phyloP scores from a whole-genome alignment of 352 stramenopile genomes.

The Peronospora tabacina region DNA sequence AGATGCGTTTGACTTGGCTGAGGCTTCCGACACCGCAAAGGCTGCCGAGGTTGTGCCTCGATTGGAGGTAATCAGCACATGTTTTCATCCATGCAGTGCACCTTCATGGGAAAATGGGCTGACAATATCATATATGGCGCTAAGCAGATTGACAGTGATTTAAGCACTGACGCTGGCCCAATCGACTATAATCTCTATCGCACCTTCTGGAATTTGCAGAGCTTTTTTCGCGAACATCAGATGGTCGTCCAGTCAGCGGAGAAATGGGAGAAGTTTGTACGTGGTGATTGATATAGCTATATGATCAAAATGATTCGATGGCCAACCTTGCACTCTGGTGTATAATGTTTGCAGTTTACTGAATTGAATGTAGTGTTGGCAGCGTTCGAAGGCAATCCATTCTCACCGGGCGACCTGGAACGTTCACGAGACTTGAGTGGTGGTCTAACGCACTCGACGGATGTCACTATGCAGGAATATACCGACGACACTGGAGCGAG shows the following conservation, averaged over 20 bases:
- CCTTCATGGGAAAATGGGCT: neutral
- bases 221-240: conserved; percentile 74
- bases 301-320: neutral
- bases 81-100: neutral
- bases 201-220: conserved; percentile 88
- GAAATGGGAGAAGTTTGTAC: conserved; percentile 81
- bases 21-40: conserved; percentile 41
- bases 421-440: conserved; percentile 45
- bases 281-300: conserved; percentile 15
- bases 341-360: conserved; percentile 37
- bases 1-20: conserved; percentile 59
- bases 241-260: conserved; percentile 52
- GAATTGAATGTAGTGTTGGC: conserved; percentile 71
- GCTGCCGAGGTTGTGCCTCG: conserved; percentile 18
- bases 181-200: conserved; percentile 89
- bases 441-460: conserved; percentile 11
- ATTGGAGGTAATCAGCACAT: conserved; percentile 21
- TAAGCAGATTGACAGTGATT: conserved; percentile 45
- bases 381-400: conserved; percentile 82
- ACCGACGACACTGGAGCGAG: conserved; percentile 9
- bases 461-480: conserved; percentile 19
- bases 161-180: conserved; percentile 34
- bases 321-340: conserved; percentile 3
- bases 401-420: conserved; percentile 73
- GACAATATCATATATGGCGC: conserved; percentile 4